phyloP scores from a whole-genome alignment of 306 rosid genomes.

The Pyrus communis region DNA sequence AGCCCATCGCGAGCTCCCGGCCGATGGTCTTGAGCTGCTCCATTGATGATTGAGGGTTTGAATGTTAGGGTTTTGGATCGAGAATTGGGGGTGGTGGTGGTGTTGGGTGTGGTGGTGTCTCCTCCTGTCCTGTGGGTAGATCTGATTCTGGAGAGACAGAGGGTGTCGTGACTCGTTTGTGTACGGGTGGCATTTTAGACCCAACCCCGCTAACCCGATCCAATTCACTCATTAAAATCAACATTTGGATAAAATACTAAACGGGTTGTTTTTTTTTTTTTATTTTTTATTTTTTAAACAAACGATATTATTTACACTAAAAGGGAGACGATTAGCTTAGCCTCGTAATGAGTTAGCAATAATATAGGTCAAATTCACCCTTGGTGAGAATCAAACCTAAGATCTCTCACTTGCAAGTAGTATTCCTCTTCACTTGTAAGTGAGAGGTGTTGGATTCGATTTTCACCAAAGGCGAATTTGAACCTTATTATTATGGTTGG shows the following conservation, averaged over 20 bases:
- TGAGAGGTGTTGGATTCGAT: too few species aligned
- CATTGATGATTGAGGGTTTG: constrained; percentile 17
- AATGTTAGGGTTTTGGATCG: constrained; percentile 9
- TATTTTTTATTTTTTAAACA: too few species aligned
- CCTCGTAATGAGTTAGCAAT: accelerated
- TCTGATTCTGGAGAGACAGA: neutral
- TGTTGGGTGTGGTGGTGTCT: neutral
- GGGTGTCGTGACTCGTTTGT: neutral
- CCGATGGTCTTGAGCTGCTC: constrained; percentile 92
- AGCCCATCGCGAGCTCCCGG: constrained; percentile 94
- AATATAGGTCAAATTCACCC: accelerated
- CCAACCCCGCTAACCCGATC: too few species aligned
- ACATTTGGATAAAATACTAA: too few species aligned
- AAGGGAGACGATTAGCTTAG: accelerated
- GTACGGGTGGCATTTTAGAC: too few species aligned
- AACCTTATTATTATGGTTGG: too few species aligned
- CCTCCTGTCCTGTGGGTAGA: neutral
- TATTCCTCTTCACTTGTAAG: too few species aligned
- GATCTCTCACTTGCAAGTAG: accelerated
- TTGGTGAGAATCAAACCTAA: accelerated
- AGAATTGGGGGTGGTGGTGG: neutral
- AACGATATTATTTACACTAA: too few species aligned
- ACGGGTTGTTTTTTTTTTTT: too few species aligned
- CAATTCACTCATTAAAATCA: too few species aligned
- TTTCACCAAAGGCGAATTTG: accelerated